Evolutionary conservation across 192 early-diverging fungal genomes (phyloP).

Genomic region (Pilaira anomala): DNA sequence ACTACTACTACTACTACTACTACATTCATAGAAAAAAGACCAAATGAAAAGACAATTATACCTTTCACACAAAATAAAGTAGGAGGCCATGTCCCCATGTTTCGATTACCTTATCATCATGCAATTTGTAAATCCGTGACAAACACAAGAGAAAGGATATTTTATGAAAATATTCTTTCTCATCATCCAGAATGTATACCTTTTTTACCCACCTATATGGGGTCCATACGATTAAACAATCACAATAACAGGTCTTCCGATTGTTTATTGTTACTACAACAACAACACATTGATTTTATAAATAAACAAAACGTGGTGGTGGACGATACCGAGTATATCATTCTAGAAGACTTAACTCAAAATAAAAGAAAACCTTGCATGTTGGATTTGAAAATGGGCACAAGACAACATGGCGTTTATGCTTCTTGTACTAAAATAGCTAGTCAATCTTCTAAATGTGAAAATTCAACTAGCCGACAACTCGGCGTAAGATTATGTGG

Average conservation of each 20-base stretch:
- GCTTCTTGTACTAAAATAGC: slow-evolving; percentile 75
- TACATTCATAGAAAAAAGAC: too few species aligned
- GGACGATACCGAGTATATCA: too few species aligned
- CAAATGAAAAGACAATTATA: slow-evolving; percentile 2
- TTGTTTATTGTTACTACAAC: too few species aligned
- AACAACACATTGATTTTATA: too few species aligned
- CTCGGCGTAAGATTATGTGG: slow-evolving; percentile 95
- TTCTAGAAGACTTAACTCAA: slow-evolving; percentile 90
- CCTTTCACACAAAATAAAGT: slow-evolving; percentile 12
- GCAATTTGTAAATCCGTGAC: slow-evolving; percentile 16
- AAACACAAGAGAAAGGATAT: background rate
- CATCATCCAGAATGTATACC: too few species aligned
- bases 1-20: too few species aligned
- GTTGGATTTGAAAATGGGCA: slow-evolving; percentile 98
- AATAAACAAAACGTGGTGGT: too few species aligned
- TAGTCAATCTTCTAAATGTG: slow-evolving; percentile 90
- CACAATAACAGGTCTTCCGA: too few species aligned
- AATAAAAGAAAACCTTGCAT: slow-evolving; percentile 88
- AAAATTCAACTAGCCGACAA: slow-evolving; percentile 83
- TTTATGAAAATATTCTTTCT: too few species aligned
- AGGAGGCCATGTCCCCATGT: slow-evolving; percentile 18
- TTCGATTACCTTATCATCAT: background rate
- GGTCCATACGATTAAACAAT: too few species aligned
- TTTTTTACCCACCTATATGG: too few species aligned
- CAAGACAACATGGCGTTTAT: slow-evolving; percentile 91